Base-by-base conservation (phyloP, 2,329 filamentous ascomycete genomes). In the Aspergillus fijiensis region DNA sequence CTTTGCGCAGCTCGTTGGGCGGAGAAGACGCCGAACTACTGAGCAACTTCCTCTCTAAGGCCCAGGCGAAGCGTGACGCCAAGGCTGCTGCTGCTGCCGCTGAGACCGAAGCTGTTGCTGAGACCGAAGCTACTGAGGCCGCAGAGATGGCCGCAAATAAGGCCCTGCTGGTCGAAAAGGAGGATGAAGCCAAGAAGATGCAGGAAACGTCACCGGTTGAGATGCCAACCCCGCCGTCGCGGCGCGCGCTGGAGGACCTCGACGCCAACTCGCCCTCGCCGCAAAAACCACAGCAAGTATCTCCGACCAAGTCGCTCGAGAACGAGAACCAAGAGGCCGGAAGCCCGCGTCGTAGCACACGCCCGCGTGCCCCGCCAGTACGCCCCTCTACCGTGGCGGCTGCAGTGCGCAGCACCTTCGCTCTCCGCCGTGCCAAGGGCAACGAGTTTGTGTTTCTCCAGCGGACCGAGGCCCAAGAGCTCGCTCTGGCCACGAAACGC, bases 391-490 rank as follows among this genome's bases (percentile, higher is more conserved):
- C 67, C 27, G 62, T 61, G 19, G 67, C 71, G 16, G 57, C 57
- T 29, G 62, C 65, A 14, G 64, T 74, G 45, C 76, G 75, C 55
- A 77, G 74, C 51, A 72, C 72, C 6, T 76, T 80, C 52, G 71
- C 77, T 4, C 72, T 80, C 21, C 77, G 78, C 53, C 76, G 78
- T 12, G 71, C 77, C 3, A 79, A 76, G 52, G 78, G 78, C 5
- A 79, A 72, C 5, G 79, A 81, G 54, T 80, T 81, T 55, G 69
- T 80, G 29, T 79, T 80, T 57, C 67, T 74, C 27, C 72, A 79
- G 51, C 70, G 72, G 11, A 76, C 77, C 2, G 77, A 80, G 52
- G 69, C 71, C 5, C 78, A 79, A 62, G 72, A 79, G 47, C 60
- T 79, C 29, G 75, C 78, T 0, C 67, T 80, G 47, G 58, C 69